These are phyloP conservation scores for Apiotrichum domesticum DNA, from an alignment of 1,284 basidiomycete species.

Conservation along the genomic window DNA sequence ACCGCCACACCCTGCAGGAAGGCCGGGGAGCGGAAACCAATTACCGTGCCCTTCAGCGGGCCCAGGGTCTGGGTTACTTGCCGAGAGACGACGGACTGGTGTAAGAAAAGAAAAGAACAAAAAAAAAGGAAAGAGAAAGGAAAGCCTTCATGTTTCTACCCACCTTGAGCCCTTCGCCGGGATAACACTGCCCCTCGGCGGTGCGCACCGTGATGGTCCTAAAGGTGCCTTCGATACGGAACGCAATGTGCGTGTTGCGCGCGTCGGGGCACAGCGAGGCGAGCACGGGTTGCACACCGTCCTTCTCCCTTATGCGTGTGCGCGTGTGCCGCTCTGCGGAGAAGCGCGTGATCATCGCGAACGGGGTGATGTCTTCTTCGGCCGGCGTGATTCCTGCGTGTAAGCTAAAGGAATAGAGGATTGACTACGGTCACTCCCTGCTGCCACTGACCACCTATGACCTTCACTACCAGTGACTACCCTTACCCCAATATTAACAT, in stretches of 20 bases:
- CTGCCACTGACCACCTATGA: no score
- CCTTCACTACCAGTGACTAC: no score
- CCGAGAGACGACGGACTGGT: slow-evolving; percentile 3
- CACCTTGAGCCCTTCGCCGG: slow-evolving; percentile 7
- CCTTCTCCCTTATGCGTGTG: slow-evolving; percentile 1
- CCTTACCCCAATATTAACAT: no score
- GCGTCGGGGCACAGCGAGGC: slow-evolving; percentile 2
- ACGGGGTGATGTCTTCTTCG: slow-evolving; percentile 10
- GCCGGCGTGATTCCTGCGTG: neutral
- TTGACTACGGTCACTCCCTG: no score
- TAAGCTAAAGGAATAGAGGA: neutral
- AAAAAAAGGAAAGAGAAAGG: no score
- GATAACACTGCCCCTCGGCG: slow-evolving; percentile 12
- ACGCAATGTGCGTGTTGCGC: slow-evolving; percentile 12
- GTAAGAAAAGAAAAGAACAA: no score
- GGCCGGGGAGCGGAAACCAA: slow-evolving; percentile 13
- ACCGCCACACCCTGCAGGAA: slow-evolving; percentile 14
- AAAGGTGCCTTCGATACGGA: slow-evolving; percentile 15
- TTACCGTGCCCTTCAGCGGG: slow-evolving; percentile 4
- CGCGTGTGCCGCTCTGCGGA: neutral
- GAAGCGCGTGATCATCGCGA: slow-evolving; percentile 13
- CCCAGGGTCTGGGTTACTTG: slow-evolving; percentile 7
- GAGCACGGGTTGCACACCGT: slow-evolving; percentile 5
- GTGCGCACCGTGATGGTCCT: slow-evolving; percentile 11
- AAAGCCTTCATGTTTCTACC: no score